Conservation (phyloP, 2,329 filamentous ascomycete species). For the Aspergillus vadensis region DNA sequence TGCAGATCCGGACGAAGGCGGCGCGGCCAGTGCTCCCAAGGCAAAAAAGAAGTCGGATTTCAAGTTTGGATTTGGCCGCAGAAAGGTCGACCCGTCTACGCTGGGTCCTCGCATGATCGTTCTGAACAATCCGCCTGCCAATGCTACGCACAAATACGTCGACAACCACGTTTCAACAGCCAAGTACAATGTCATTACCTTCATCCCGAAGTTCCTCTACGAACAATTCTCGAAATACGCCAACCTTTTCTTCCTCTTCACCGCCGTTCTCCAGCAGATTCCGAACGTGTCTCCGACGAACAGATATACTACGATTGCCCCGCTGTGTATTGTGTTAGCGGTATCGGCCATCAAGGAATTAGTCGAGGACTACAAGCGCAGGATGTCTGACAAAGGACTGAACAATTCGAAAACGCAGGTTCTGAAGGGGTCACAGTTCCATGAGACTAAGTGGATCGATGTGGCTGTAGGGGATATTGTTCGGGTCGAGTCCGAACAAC, state of each 20-base stretch:
- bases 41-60: slow-evolving; percentile 73
- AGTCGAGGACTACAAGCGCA: slow-evolving; percentile 89
- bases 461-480: slow-evolving; percentile 91
- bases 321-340: slow-evolving; percentile 82
- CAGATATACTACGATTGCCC: slow-evolving; percentile 91
- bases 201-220: slow-evolving; percentile 93
- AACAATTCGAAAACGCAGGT: slow-evolving; percentile 87
- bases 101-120: slow-evolving; percentile 90
- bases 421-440: slow-evolving; percentile 78
- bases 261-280: slow-evolving; percentile 90
- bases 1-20: slow-evolving; percentile 44
- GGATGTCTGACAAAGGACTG: slow-evolving; percentile 79
- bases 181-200: slow-evolving; percentile 93
- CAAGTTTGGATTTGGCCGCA: slow-evolving; percentile 87
- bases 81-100: slow-evolving; percentile 84
- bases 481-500: slow-evolving; percentile 88
- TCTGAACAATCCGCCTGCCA: slow-evolving; percentile 94
- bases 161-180: slow-evolving; percentile 97
- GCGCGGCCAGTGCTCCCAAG: slow-evolving; percentile 51
- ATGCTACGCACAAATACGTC: slow-evolving; percentile 83
- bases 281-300: slow-evolving; percentile 94
- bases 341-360: slow-evolving; percentile 96
- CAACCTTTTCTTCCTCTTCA: slow-evolving; percentile 99
- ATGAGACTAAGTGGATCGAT: slow-evolving; percentile 90
- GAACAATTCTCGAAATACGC: slow-evolving; percentile 99